These are phyloP conservation scores for Batrachochytrium dendrobatidis DNA, from an alignment of 371 early-diverging fungal species.

Conservation along the genomic window DNA sequence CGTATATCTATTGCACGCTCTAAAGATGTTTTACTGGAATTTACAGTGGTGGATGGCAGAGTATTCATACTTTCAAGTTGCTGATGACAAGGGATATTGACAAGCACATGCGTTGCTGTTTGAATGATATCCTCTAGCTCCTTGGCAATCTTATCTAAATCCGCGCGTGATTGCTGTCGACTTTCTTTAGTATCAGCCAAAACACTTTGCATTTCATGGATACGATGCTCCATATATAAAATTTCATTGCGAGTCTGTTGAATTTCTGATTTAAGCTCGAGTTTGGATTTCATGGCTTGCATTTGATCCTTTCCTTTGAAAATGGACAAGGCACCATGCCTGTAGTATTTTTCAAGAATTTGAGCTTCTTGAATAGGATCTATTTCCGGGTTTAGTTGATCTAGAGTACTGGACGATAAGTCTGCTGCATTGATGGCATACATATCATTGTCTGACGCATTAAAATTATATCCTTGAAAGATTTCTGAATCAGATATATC, in stretches of 20 bases:
- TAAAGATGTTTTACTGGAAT: not conserved
- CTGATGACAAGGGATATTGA: not conserved
- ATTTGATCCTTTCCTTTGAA: constrained; percentile 19
- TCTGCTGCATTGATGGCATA: too few species aligned
- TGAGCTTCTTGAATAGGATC: not conserved
- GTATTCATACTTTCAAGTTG: not conserved
- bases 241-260: constrained; percentile 1
- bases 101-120: not conserved
- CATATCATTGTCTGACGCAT: too few species aligned
- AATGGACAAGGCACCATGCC: constrained; percentile 15
- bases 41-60: not conserved
- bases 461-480: too few species aligned
- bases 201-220: constrained; percentile 1
- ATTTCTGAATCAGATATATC: too few species aligned
- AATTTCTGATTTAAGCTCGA: constrained; percentile 14
- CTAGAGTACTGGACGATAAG: too few species aligned
- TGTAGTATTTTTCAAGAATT: constrained; percentile 13
- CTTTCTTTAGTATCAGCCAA: not conserved
- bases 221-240: not conserved
- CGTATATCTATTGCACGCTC: too few species aligned
- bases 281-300: constrained; percentile 14
- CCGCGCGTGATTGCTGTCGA: not conserved
- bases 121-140: constrained; percentile 1
- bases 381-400: constrained; percentile 4
- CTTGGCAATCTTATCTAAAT: constrained; percentile 2